Base-by-base conservation (phyloP, 257 asterid genomes). In the Capsicum pubescens region DNA sequence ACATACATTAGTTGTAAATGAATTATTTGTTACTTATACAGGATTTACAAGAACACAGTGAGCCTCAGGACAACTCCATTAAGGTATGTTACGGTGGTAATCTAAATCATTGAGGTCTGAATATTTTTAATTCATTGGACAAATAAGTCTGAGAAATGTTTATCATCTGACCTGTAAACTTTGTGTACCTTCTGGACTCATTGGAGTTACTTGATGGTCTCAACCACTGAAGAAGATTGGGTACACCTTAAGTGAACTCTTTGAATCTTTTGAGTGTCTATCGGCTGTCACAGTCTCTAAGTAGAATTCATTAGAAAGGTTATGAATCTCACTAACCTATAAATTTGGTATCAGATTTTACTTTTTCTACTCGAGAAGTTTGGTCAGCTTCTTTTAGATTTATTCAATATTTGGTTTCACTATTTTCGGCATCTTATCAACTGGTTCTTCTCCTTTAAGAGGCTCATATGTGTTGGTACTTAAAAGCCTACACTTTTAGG, bases 41-140 rank as follows among this genome's bases (percentile, higher is more conserved):
- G 77, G 84, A 46, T 66, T 82, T 82, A 56, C 72, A 54, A 48
- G 84, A 66, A 46, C 61, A 82, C 12, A 58, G 9, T 82, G 78
- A 66, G 26, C 50, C 66, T 26, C 63, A 82, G 46, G 81, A 76
- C 39, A 76, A 76, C 81, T 52, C 81, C 44, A 32, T 39, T 76
- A 50, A 76, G 81, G 81, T 76, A 76, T 52, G 63, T 76, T 13
- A 21, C 52, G 63, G n/a, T 21, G 63, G 81, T 76, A 21, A 76
- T 76, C 17, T 52, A 52, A 76, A 21, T 44, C 63, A 7, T 76
- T 13, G 48, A 14, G 2, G 46, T 76, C 60, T 26, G 63, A 61
- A 52, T 50, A 76, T 26, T 52, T 32, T 52, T 50, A 14, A 52
- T 35, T 82, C 60, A 15, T 81, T 16, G 42, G 69, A 80, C 55